Conservation (phyloP, 164 flowering plant species). For the Magnolia changhungtana region DNA sequence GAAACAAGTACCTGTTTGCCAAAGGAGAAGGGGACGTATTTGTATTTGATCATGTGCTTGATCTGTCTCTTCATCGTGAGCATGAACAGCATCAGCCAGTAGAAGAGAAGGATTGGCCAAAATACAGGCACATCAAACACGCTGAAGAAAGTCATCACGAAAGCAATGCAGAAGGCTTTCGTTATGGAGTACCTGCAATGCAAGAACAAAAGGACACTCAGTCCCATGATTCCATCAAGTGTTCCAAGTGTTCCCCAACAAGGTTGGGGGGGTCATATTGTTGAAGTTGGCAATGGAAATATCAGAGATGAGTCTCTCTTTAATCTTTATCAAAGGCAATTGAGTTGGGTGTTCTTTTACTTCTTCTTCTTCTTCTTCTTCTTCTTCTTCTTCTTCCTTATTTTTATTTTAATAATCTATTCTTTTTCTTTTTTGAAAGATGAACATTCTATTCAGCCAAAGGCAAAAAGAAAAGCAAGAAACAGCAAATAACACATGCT, state of each 20-base stretch:
- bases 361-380: too few relatives aligned
- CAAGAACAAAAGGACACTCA: conserved; percentile 5
- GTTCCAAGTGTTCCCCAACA: too few relatives aligned
- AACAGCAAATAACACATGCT: too few relatives aligned
- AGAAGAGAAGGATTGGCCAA: conserved; percentile 87
- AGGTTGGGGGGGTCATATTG: too few relatives aligned
- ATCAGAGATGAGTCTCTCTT: background rate
- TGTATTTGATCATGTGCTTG: conserved; percentile 80
- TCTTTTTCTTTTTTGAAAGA: too few relatives aligned
- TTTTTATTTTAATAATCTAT: too few relatives aligned
- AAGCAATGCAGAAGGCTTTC: conserved; percentile 75
- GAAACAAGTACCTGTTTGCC: conserved; percentile 67
- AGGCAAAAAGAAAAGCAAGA: too few relatives aligned
- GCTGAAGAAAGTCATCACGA: conserved; percentile 72
- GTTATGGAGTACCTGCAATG: conserved; percentile 63
- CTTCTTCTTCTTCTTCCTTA: too few relatives aligned
- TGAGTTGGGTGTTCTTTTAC: too few relatives aligned
- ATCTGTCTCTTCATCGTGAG: conserved; percentile 83
- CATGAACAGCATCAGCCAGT: conserved; percentile 68
- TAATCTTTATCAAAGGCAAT: too few relatives aligned
- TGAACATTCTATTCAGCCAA: too few relatives aligned
- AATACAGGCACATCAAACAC: conserved; percentile 83
- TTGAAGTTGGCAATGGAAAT: background rate
- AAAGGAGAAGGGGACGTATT: conserved; percentile 71
- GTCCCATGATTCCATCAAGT: background rate